Base-by-base conservation (phyloP, 345 rosid genomes). In the Barbarea vulgaris region DNA sequence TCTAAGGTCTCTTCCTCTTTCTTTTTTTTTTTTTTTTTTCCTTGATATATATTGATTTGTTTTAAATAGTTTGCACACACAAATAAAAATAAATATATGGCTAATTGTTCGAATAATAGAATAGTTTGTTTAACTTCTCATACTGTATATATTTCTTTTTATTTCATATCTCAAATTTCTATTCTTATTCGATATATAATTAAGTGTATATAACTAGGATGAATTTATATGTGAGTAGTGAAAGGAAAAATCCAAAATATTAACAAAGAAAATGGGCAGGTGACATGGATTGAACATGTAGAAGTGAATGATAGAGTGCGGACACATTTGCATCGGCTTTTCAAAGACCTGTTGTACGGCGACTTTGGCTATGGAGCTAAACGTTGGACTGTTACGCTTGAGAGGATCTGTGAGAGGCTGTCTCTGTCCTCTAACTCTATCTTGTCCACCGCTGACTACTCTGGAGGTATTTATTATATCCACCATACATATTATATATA, bases 211-310 rank as follows among this genome's bases (percentile, higher is more conserved):
- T 57, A 57, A 21, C 39, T 58, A 33, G 8, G 21, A 18, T 58
- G 15, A 9, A 22, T 33, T 10, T 31, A 56, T 34, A 34, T 57
- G 24, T 17, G 22, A 12, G 14, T 57, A 28, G 4, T 30, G 19
- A 54, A 27, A 27, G 36, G 11, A 52, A 52, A 69, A 13, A 3
- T 18, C 3, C 41, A 11, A 27, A 67, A 37, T 15, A 31, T 1
- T 60, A 13, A 75, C 31, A 19, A 57, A 31, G 30, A 31, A 52
- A 59, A 33, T 47, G 69, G 33, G 53, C 79, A 91, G 98, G 87
- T 93, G 37, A 93, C 88, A 10, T 93, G 97, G 98, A 67, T 93
- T 3, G 97, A 91, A 67, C 97, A 93, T 55, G 89, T 87, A 50
- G 92, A 86, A 74, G 90, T 84, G 2, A 86, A 87, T 51, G 93